Conservation (phyloP, 1,284 basidiomycete genomes). For the Sutorius eximius region DNA sequence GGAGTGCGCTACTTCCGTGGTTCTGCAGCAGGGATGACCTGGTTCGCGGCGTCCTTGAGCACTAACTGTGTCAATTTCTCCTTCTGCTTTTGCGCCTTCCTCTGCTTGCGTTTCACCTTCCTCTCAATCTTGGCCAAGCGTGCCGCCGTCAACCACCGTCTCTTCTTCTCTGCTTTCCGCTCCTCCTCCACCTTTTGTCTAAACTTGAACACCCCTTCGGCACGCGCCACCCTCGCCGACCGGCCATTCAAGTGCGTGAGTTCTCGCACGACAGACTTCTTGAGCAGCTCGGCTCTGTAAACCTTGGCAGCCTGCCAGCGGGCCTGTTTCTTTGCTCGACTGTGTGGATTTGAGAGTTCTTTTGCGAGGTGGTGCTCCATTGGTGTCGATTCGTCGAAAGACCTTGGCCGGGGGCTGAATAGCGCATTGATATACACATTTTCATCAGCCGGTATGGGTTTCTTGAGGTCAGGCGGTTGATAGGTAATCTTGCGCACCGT, state of each 20-base stretch:
- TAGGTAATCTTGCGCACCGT: constrained; percentile 67
- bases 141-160: constrained; percentile 52
- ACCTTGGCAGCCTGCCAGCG: constrained; percentile 63
- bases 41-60: constrained; percentile 62
- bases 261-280: constrained; percentile 56
- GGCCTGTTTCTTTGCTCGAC: constrained; percentile 73
- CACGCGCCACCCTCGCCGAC: constrained; percentile 56
- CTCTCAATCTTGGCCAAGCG: constrained; percentile 45
- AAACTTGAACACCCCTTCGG: constrained; percentile 75
- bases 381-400: constrained; percentile 52
- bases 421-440: constrained; percentile 59
- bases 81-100: constrained; percentile 60
- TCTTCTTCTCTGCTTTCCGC: constrained; percentile 58
- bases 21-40: constrained; percentile 52
- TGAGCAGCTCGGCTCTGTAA: constrained; percentile 49
- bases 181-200: constrained; percentile 57
- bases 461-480: constrained; percentile 52
- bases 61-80: constrained; percentile 62
- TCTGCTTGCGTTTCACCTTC: constrained; percentile 51
- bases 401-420: constrained; percentile 43
- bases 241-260: constrained; percentile 56
- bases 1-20: constrained; percentile 5
- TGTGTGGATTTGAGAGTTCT: constrained; percentile 77
- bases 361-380: constrained; percentile 63
- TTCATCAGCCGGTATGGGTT: constrained; percentile 44